phyloP scores from a whole-genome alignment of 73 alveolate species.

The Uronychia setigera region DNA sequence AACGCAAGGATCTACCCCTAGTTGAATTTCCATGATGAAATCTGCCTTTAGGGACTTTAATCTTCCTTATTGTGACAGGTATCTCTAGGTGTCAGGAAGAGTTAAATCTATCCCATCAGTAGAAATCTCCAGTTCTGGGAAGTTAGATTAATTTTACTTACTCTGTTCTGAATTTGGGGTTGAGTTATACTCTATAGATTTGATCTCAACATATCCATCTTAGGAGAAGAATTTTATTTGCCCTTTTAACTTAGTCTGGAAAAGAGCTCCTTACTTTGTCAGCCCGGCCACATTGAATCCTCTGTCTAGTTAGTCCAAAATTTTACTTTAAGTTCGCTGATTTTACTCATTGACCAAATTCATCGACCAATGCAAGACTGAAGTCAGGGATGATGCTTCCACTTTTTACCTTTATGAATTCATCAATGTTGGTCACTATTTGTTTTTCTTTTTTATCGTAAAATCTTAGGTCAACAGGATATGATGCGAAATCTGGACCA shows the following conservation, averaged over 20 bases:
- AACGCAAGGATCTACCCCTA: not conserved
- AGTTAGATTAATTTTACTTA: not conserved
- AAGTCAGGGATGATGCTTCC: not conserved
- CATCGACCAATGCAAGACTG: not conserved
- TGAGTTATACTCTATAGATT: not conserved
- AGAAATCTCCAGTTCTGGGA: not conserved
- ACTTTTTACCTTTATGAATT: not conserved
- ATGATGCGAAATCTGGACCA: slow-evolving; percentile 4
- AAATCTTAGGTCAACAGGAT: not conserved
- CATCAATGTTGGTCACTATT: not conserved
- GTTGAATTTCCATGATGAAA: too few relatives aligned
- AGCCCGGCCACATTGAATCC: not conserved
- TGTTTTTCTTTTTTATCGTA: too few relatives aligned
- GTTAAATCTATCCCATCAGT: not conserved
- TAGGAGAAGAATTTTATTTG: not conserved
- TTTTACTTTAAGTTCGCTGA: not conserved
- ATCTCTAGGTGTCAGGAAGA: not conserved
- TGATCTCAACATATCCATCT: not conserved
- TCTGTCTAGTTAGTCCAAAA: not conserved
- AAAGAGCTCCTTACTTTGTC: not conserved
- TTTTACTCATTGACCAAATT: not conserved
- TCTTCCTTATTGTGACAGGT: too few relatives aligned
- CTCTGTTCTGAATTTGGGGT: not conserved
- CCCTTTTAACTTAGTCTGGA: not conserved
- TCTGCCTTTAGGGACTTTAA: too few relatives aligned